Conservation (phyloP, 345 rosid species). For the Gossypium bickii region DNA sequence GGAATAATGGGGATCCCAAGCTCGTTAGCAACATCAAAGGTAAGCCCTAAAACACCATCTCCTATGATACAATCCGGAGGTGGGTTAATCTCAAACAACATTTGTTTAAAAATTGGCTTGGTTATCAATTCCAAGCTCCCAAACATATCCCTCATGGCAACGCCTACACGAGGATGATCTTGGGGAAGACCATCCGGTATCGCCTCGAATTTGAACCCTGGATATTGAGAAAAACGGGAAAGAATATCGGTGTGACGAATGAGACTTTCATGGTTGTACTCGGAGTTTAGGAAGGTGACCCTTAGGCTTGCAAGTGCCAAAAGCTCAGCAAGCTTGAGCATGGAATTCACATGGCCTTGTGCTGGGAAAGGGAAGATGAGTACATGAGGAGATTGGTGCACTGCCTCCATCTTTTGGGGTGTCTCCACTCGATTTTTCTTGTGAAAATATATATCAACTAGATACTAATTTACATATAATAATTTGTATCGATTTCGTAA, state of each 20-base stretch:
- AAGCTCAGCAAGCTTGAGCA: slow-evolving; percentile 63
- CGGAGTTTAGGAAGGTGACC: slow-evolving; percentile 53
- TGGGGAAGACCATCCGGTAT: slow-evolving; percentile 30
- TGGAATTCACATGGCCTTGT: slow-evolving; percentile 63
- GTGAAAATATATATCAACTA: too few relatives aligned
- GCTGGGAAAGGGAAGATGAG: slow-evolving; percentile 55
- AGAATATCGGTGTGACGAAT: slow-evolving; percentile 18
- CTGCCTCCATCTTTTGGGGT: neutral
- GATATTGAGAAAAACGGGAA: slow-evolving; percentile 35
- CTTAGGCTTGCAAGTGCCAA: slow-evolving; percentile 35
- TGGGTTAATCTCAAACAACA: slow-evolving; percentile 11
- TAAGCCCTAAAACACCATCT: slow-evolving; percentile 34
- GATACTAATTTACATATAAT: too few relatives aligned
- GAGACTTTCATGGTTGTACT: slow-evolving; percentile 27
- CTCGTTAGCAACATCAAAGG: slow-evolving; percentile 32
- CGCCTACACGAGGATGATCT: slow-evolving; percentile 22
- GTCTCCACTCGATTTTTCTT: too few relatives aligned
- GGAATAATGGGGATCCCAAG: slow-evolving; percentile 26
- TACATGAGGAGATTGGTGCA: slow-evolving; percentile 17
- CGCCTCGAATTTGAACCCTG: slow-evolving; percentile 27
- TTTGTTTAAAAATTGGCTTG: slow-evolving; percentile 18
- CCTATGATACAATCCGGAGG: slow-evolving; percentile 32
- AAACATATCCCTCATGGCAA: slow-evolving; percentile 12
- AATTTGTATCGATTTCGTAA: too few relatives aligned
- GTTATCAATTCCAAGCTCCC: neutral